These are phyloP conservation scores for Naematelia aurantialba DNA, from an alignment of 768 basidiomycete genomes.

Conservation along the genomic window DNA sequence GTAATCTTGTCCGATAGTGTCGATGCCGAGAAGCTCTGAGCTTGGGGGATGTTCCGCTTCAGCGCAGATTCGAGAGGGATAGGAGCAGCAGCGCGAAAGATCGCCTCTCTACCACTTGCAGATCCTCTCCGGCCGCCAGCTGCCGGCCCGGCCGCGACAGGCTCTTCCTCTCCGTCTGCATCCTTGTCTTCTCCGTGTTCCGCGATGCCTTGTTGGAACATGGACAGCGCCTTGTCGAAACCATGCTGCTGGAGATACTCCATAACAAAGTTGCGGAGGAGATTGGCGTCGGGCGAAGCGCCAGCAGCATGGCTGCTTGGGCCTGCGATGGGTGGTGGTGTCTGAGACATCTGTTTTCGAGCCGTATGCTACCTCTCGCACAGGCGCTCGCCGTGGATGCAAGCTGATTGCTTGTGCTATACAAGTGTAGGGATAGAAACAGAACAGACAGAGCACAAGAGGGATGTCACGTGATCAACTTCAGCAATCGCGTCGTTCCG, in stretches of 20 bases:
- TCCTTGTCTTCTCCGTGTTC: slow-evolving; percentile 20
- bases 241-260: slow-evolving; percentile 47
- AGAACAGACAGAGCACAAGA: too few relatives aligned
- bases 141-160: slow-evolving; percentile 3
- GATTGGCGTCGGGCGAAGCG: slow-evolving; percentile 28
- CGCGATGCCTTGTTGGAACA: slow-evolving; percentile 23
- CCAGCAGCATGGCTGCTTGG: slow-evolving; percentile 22
- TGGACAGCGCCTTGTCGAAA: slow-evolving; percentile 36
- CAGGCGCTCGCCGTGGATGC: background rate
- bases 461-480: too few relatives aligned
- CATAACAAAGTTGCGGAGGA: slow-evolving; percentile 38
- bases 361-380: background rate
- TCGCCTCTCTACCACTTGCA: slow-evolving; percentile 28
- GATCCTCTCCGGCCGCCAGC: slow-evolving; percentile 4
- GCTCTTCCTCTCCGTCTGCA: slow-evolving; percentile 21
- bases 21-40: slow-evolving; percentile 40
- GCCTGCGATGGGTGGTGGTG: slow-evolving; percentile 20
- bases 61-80: slow-evolving; percentile 38
- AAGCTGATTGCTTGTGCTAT: too few relatives aligned
- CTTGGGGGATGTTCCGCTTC: slow-evolving; percentile 49
- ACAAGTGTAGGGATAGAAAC: too few relatives aligned
- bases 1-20: slow-evolving; percentile 41
- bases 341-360: background rate
- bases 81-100: slow-evolving; percentile 37
- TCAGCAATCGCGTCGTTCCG: too few relatives aligned